A percentile compares a stretch with the other conserved stretches of the same genome.
Evolutionary conservation across 306 rosid species (phyloP).

Genomic region (Arachis hypogaea): DNA sequence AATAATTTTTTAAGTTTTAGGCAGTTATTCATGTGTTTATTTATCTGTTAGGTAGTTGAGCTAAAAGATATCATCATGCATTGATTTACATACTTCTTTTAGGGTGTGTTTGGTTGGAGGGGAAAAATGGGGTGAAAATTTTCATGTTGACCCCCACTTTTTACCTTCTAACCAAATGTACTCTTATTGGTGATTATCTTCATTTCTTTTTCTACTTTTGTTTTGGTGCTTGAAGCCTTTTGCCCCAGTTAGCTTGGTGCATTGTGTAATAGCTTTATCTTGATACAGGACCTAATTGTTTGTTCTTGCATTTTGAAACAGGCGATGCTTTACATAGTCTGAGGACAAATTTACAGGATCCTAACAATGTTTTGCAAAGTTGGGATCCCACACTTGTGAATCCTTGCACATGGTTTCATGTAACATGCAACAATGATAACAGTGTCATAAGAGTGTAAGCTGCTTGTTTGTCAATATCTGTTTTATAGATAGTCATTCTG

Average conservation of each 20-base stretch:
- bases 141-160: too few relatives aligned
- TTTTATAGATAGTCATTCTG: slow-evolving; percentile 12
- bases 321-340: slow-evolving; percentile 97
- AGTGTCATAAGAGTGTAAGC: slow-evolving; percentile 97
- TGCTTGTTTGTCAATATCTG: slow-evolving; percentile 37
- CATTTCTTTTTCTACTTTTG: not conserved
- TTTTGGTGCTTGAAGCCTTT: slow-evolving; percentile 13
- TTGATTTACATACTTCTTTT: not conserved
- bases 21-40: not conserved
- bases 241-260: slow-evolving; percentile 3
- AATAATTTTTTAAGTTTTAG: not conserved
- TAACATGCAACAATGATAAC: slow-evolving; percentile 96
- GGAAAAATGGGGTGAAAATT: too few relatives aligned
- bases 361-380: slow-evolving; percentile 95
- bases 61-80: not conserved
- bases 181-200: not conserved
- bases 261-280: slow-evolving; percentile 8
- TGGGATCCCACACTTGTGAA: slow-evolving; percentile 99
- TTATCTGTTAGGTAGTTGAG: not conserved
- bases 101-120: too few relatives aligned
- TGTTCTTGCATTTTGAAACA: slow-evolving; percentile 48
- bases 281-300: slow-evolving; percentile 30
- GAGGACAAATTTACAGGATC: slow-evolving; percentile 85
- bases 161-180: too few relatives aligned
- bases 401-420: slow-evolving; percentile 99